phyloP scores from a whole-genome alignment of 768 basidiomycete genomes.

The Dacryopinax spathularia region DNA sequence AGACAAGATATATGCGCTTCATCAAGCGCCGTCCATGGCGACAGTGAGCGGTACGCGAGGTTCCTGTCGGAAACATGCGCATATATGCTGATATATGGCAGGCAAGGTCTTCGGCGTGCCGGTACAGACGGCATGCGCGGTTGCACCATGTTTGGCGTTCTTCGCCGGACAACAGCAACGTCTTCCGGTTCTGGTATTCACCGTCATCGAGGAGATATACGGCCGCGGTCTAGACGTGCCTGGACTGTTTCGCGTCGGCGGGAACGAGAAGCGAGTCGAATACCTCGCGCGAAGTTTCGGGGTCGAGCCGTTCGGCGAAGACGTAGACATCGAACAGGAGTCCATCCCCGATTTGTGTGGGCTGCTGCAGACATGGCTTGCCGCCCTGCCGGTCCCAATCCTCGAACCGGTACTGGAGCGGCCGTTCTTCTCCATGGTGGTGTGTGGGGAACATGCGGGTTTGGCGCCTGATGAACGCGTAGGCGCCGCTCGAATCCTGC shows the following conservation, averaged over 20 bases:
- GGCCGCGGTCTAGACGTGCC: conserved; percentile 13
- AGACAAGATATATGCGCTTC: not conserved
- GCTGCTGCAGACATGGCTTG: conserved; percentile 35
- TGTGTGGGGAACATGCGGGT: conserved; percentile 24
- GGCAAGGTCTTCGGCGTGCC: conserved; percentile 19
- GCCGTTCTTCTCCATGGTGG: conserved; percentile 33
- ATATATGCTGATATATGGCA: conserved; percentile 6
- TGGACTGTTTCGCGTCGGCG: not conserved
- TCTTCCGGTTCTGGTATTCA: conserved; percentile 19
- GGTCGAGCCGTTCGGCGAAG: conserved; percentile 15
- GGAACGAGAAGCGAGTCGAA: not conserved
- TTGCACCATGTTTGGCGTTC: conserved; percentile 16
- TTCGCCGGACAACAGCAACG: conserved; percentile 20
- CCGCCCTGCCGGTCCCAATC: conserved; percentile 34
- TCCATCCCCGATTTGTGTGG: conserved; percentile 33
- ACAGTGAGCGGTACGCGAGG: not conserved
- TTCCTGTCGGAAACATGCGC: not conserved
- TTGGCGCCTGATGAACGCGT: conserved; percentile 23
- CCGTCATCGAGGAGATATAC: conserved; percentile 21
- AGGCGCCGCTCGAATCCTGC: conserved; percentile 32
- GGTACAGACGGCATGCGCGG: conserved; percentile 14
- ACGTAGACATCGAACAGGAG: conserved; percentile 19
- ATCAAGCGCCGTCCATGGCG: not conserved
- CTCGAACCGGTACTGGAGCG: conserved; percentile 30
- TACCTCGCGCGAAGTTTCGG: not conserved